These are phyloP conservation scores for Triticum aestivum DNA, from an alignment of 176 grass and related monocot species.

Conservation along the genomic window DNA sequence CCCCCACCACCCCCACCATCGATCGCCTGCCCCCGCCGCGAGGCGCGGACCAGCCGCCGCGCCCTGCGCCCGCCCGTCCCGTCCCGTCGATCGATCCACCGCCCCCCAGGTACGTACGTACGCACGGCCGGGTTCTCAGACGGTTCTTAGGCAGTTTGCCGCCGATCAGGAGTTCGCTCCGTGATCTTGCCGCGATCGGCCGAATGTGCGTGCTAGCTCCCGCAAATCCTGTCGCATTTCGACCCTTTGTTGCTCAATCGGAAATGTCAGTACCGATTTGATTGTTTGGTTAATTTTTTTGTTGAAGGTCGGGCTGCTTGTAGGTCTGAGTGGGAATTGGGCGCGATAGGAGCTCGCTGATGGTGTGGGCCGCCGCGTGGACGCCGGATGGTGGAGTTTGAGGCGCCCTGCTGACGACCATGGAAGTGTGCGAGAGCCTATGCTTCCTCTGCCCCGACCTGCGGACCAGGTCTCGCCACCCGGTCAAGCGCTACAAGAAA, in stretches of 20 bases:
- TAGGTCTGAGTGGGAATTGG: neutral
- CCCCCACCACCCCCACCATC: neutral
- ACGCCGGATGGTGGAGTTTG: constrained; percentile 18
- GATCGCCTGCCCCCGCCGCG: neutral
- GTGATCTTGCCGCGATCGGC: too few species aligned
- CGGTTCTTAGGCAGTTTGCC: too few species aligned
- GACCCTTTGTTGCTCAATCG: neutral
- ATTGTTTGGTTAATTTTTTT: too few species aligned
- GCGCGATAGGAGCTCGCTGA: neutral
- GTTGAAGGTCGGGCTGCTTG: too few species aligned
- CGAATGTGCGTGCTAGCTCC: too few species aligned
- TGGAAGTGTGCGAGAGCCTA: constrained; percentile 73
- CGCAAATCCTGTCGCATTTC: too few species aligned
- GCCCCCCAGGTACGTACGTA: neutral
- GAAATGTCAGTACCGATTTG: too few species aligned
- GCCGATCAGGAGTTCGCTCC: too few species aligned
- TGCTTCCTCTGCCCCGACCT: constrained; percentile 80
- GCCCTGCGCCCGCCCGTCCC: neutral
- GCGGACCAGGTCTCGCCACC: constrained; percentile 76
- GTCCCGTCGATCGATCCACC: neutral
- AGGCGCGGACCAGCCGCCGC: constrained; percentile 9
- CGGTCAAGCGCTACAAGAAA: constrained; percentile 90
- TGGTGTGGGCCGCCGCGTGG: neutral
- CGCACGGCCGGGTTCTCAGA: too few species aligned
- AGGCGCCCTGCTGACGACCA: constrained; percentile 43